Base-by-base conservation (phyloP, 2,329 filamentous ascomycete species). In the Polytolypa hystricis region DNA sequence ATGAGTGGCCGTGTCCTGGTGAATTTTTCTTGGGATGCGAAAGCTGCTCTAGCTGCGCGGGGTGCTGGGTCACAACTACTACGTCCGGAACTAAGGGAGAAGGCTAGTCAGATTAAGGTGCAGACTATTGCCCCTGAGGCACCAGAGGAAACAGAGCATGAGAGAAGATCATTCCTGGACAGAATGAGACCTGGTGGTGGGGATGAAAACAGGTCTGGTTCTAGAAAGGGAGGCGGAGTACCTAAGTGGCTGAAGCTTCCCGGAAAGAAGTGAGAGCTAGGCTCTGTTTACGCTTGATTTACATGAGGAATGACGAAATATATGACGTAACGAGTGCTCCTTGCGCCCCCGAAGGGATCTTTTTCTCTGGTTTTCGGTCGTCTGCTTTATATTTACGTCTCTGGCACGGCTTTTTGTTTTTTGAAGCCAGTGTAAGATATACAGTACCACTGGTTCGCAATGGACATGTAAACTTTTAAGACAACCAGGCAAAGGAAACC, bases 211-310 rank as follows among this genome's bases (percentile, higher is more conserved):
- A 61, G 61, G 42, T 33, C 56, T 11, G 44, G 41, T 15, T 35
- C 41, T 18, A 52, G 50, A 26, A 62, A 63, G 41, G 49, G 47
- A 18, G 59, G 57, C 14, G 52, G 50, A 15, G 44, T 77, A 47
- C 80, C 81, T 14, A 85, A 83, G 56, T 84, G 82, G 73, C 59
- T 87, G 27, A 82, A 81, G 57, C 60, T 81, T 38, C 67, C 77
- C 19, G 75, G 74, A 5, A 86, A 83, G 70, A 86, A 84, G 64
- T 82, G 46, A 49, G 35, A 45, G 45, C 11, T 9, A n/a, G 11
- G 11, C 11, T 15, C 9, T 4, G 28, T 30, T n/a, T n/a, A n/a
- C n/a, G n/a, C n/a, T n/a, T n/a, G n/a, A n/a, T n/a, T n/a, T n/a
- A n/a, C n/a, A n/a, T n/a, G n/a, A n/a, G n/a, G n/a, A n/a, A n/a